These are phyloP conservation scores for Clavariopsis aquatica DNA, from an alignment of 495 filamentous ascomycete genomes.

Conservation along the genomic window DNA sequence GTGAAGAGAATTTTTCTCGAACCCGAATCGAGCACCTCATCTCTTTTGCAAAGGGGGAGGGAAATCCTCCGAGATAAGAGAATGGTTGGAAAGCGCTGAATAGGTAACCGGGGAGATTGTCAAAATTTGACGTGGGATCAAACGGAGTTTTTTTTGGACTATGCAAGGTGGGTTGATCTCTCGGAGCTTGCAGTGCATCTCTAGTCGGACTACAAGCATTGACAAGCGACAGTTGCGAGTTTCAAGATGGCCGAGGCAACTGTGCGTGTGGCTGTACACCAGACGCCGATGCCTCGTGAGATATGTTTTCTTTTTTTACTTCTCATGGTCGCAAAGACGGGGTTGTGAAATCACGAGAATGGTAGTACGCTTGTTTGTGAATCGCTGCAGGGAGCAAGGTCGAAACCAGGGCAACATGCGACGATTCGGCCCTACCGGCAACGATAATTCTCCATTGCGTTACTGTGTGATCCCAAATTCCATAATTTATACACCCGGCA, in stretches of 20 bases:
- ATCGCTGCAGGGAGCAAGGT: not conserved
- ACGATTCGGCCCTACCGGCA: not conserved
- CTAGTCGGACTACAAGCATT: not conserved
- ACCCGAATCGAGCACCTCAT: not conserved
- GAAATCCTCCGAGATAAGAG: not conserved
- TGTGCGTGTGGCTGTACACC: not conserved
- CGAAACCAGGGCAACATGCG: not conserved
- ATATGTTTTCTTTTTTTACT: no score
- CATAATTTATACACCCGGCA: not conserved
- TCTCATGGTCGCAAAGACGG: no score
- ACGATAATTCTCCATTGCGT: not conserved
- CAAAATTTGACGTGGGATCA: not conserved
- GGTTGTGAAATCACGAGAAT: no score
- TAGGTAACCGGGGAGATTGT: constrained; percentile 1
- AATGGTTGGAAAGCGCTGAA: not conserved
- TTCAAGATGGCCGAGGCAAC: not conserved
- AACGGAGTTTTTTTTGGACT: not conserved
- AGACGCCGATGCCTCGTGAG: not conserved
- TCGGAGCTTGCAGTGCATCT: not conserved
- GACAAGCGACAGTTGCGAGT: not conserved
- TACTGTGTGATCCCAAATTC: not conserved
- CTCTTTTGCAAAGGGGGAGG: not conserved
- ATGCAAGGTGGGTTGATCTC: not conserved
- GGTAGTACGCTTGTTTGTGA: not conserved
- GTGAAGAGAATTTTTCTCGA: not conserved